A percentile compares a stretch with the other conserved stretches of the same genome.
phyloP scores from a whole-genome alignment of 495 filamentous ascomycete species.

The Cairneyella variabilis region DNA sequence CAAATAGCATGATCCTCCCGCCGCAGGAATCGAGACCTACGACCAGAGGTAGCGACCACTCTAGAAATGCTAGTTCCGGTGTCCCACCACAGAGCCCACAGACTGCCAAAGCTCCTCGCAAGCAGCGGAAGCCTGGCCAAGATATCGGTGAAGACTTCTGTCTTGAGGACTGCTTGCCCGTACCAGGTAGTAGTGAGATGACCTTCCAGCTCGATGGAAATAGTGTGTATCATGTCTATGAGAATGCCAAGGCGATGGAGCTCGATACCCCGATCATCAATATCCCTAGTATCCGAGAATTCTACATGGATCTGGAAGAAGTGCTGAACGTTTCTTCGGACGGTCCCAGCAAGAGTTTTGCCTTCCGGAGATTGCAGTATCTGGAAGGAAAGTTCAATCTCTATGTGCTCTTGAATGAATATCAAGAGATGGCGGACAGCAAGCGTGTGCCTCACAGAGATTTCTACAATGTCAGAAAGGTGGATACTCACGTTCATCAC shows the following conservation, averaged over 20 bases:
- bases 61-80: slow-evolving; percentile 6
- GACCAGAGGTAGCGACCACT: slow-evolving; percentile 31
- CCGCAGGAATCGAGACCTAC: slow-evolving; percentile 21
- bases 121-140: slow-evolving; percentile 79
- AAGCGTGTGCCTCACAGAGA: slow-evolving; percentile 96
- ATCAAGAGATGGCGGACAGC: slow-evolving; percentile 96
- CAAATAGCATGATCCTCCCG: slow-evolving; percentile 48
- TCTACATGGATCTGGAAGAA: slow-evolving; percentile 90
- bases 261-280: slow-evolving; percentile 63
- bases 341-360: slow-evolving; percentile 94
- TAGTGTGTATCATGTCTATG: slow-evolving; percentile 89
- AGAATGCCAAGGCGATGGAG: slow-evolving; percentile 57
- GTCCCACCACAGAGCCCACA: slow-evolving; percentile 17
- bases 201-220: slow-evolving; percentile 73
- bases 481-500: slow-evolving; percentile 98
- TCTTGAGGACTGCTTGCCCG: slow-evolving; percentile 67
- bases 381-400: slow-evolving; percentile 95
- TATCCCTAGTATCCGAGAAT: slow-evolving; percentile 87
- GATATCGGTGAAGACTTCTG: slow-evolving; percentile 91
- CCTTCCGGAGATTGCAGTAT: slow-evolving; percentile 90
- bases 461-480: slow-evolving; percentile 98
- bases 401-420: slow-evolving; percentile 87
- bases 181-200: slow-evolving; percentile 67
- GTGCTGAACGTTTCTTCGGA: slow-evolving; percentile 83
- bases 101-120: slow-evolving; percentile 32